Conservation (phyloP, 2,329 filamentous ascomycete genomes). For the Fusarium brevicatenulatum region DNA sequence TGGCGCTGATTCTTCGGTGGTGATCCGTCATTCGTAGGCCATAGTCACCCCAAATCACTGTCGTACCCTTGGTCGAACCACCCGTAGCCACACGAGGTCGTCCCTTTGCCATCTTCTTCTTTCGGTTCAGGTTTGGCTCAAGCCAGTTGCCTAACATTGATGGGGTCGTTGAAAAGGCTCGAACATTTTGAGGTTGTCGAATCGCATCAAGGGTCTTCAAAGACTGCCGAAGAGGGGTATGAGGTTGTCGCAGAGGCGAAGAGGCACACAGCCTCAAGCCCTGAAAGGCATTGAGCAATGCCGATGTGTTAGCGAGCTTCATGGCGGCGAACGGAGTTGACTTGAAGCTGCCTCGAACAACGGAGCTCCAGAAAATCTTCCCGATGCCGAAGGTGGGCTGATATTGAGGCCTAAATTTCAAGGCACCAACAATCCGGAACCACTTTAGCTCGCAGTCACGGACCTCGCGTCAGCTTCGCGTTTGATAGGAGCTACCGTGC, state of each 20-base stretch:
- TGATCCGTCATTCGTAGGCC: slow-evolving; percentile 94
- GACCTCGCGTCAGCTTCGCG: slow-evolving; percentile 59
- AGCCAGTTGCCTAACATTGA: slow-evolving; percentile 77
- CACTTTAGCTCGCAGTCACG: slow-evolving; percentile 53
- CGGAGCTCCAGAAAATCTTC: slow-evolving; percentile 50
- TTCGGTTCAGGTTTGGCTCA: slow-evolving; percentile 77
- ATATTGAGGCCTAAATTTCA: background rate
- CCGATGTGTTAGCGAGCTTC: slow-evolving; percentile 57
- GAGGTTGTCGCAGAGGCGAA: slow-evolving; percentile 53
- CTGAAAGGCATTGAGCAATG: slow-evolving; percentile 62
- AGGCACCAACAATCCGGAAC: slow-evolving; percentile 25
- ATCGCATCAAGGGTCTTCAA: slow-evolving; percentile 45
- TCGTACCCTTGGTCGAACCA: slow-evolving; percentile 91
- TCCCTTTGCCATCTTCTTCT: slow-evolving; percentile 91
- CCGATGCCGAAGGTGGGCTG: slow-evolving; percentile 15
- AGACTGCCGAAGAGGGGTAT: slow-evolving; percentile 46
- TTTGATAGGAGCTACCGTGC: slow-evolving; percentile 45
- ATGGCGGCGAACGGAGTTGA: slow-evolving; percentile 51
- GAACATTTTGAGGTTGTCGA: slow-evolving; percentile 58
- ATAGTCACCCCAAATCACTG: slow-evolving; percentile 95
- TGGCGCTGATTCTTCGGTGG: slow-evolving; percentile 87
- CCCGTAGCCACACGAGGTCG: slow-evolving; percentile 88
- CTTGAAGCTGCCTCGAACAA: slow-evolving; percentile 40
- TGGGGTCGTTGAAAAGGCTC: slow-evolving; percentile 78
- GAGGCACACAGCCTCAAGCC: slow-evolving; percentile 58